Base-by-base conservation (phyloP, 1,284 basidiomycete species). In the Microbotryum violaceum region DNA sequence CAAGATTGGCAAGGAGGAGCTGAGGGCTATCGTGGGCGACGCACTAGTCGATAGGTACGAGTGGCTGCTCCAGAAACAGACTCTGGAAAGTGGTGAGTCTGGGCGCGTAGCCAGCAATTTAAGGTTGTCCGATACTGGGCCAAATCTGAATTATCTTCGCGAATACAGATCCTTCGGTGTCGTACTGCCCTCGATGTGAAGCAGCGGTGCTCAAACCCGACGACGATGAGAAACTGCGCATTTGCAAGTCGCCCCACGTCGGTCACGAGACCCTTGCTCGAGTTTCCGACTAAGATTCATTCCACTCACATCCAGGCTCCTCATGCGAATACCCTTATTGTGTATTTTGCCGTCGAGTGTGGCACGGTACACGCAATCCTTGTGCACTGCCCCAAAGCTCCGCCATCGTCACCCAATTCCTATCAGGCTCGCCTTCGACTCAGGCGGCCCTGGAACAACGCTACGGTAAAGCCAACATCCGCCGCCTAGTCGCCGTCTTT, bases 151-250 rank as follows among this genome's bases (percentile, higher is more conserved):
- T 57, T 49, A 56, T 45, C 45, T 1, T 23, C 46, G 2, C 37
- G 25, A 33, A 37, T 46, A 2, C 64, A 87, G 88, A 90, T 75
- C 88, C 88, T 23, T 80, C 82, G 1, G 83, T 86, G 52, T 78
- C 87, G 8, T 82, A 85, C 68, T 91, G 88, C 72, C 88, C 88
- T 0, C 80, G 87, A 50, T 90, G 88, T 70, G 87, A 89, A 72
- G 78, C 80, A 10, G 81, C 85, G 16, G 84, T 89, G 6, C 77
- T 79, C 37, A 82, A 83, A 29, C 79, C 82, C 27, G 82, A 81
- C 21, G 79, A 82, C 4, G 82, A 85, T 82, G 82, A 82, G 50
- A 78, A 83, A 63, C 77, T 90, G 25, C 81, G 88, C 56, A 83
- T 81, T 46, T 90, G 88, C 67, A 51, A 42, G n/a, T 31, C 25